Base-by-base conservation (phyloP, 73 alveolate species). In the Tetrahymena elliotti region DNA sequence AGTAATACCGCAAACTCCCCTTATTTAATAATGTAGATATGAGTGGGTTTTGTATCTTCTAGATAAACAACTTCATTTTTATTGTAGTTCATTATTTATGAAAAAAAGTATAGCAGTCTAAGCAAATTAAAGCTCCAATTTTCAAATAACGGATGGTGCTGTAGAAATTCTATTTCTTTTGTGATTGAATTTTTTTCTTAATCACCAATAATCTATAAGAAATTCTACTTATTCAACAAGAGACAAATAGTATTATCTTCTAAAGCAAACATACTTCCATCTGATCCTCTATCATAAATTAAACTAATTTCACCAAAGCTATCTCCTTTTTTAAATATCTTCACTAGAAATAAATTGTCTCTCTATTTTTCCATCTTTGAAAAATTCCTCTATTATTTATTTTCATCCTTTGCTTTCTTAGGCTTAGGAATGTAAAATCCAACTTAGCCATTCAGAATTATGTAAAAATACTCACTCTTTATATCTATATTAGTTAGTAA, bases 271-370 rank as follows among this genome's bases (percentile, higher is more conserved):
- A 97, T 93, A 37, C 97, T 94, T 0, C 97, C 98, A 38, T 94
- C 40, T 35, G 97, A 94, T 4, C 97, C 97, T 93, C 93, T 94
- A 33, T 84, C 68, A 24, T 93, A 35, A n/a, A 94, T 96, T 18
- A 97, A 94, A 41, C 97, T 97, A 15, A 97, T 83, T 84, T 97
- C 98, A 20, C 98, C 98, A 41, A 97, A 97, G 40, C 95, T 52
- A 27, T 94, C 92, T 27, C 98, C 98, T 35, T 96, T 36, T 24
- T 93, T 94, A 31, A 96, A 84, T 41, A 40, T 16, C 20, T 93
- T 96, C n/a, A 96, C 97, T 84, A 95, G 95, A 11, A 84, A 93
- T 88, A 95, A 93, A 31, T 34, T 35, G n/a, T 40, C 95, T 35
- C 82, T 54, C n/a, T 93, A 18, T 93, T 93, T 93, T 24, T 40